Conservation (phyloP, 2,329 filamentous ascomycete species). For the Trichoderma asperellum region DNA sequence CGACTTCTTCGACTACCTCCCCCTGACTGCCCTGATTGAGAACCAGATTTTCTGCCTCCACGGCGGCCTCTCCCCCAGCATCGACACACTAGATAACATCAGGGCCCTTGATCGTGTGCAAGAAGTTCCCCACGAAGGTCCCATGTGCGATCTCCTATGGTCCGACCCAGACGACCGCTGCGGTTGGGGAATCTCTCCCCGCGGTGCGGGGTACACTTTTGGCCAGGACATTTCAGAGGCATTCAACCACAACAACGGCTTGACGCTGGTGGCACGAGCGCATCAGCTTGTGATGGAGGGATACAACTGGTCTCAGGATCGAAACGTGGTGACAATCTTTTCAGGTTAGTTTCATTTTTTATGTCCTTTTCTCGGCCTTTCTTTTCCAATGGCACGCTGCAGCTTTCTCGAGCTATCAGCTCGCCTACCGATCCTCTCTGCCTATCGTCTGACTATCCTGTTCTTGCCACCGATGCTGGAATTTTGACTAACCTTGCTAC, state of each 20-base stretch:
- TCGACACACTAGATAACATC: constrained; percentile 95
- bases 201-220: constrained; percentile 93
- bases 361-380: background rate
- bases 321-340: constrained; percentile 98
- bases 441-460: background rate
- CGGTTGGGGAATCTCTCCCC: constrained; percentile 93
- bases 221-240: constrained; percentile 97
- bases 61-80: constrained; percentile 93
- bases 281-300: constrained; percentile 99
- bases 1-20: constrained; percentile 97
- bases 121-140: constrained; percentile 96
- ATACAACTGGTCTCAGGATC: constrained; percentile 98
- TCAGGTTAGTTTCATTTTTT: constrained; percentile 64
- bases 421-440: background rate
- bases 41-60: constrained; percentile 99
- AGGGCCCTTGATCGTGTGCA: constrained; percentile 93
- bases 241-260: constrained; percentile 98
- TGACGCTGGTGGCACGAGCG: constrained; percentile 92
- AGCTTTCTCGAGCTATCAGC: background rate
- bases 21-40: constrained; percentile 94
- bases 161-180: constrained; percentile 96
- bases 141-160: constrained; percentile 98
- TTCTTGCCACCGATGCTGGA: too few species aligned
- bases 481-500: constrained; percentile 31
- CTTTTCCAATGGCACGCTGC: background rate